Evolutionary conservation across 2,329 filamentous ascomycete species (phyloP).

Genomic region (Xylaria sp.): DNA sequence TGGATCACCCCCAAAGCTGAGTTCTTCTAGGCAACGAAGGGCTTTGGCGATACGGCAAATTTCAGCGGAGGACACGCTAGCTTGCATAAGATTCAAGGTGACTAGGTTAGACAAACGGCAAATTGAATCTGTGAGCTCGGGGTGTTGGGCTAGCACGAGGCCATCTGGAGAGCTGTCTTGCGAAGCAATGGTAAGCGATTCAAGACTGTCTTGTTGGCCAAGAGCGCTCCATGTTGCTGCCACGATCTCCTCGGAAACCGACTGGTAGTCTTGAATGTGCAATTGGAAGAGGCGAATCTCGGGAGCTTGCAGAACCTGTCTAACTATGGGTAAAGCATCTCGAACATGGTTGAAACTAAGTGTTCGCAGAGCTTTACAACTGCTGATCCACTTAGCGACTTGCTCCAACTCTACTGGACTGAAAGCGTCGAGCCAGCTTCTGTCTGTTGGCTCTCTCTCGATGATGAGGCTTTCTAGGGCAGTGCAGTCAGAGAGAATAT

Average conservation of each 20-base stretch:
- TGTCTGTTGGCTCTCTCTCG: slow-evolving; percentile 34
- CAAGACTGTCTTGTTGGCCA: slow-evolving; percentile 32
- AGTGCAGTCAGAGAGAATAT: slow-evolving; percentile 42
- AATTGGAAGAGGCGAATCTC: slow-evolving; percentile 36
- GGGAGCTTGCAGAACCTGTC: slow-evolving; percentile 34
- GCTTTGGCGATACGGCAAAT: slow-evolving; percentile 52
- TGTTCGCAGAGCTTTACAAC: slow-evolving; percentile 35
- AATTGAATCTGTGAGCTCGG: slow-evolving; percentile 48
- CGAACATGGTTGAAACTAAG: slow-evolving; percentile 51
- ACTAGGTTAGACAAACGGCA: slow-evolving; percentile 57
- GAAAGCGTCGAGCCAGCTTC: slow-evolving; percentile 30
- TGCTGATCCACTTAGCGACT: slow-evolving; percentile 41
- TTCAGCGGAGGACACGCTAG: slow-evolving; percentile 56
- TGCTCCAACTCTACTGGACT: slow-evolving; percentile 36
- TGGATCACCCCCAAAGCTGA: slow-evolving; percentile 62
- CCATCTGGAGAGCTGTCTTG: slow-evolving; percentile 52
- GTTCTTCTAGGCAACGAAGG: slow-evolving; percentile 57
- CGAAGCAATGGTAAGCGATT: slow-evolving; percentile 35
- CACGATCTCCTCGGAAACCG: slow-evolving; percentile 17
- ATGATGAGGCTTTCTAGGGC: slow-evolving; percentile 44
- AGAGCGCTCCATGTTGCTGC: slow-evolving; percentile 35
- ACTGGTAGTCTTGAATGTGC: slow-evolving; percentile 29
- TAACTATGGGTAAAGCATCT: slow-evolving; percentile 47
- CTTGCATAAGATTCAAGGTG: slow-evolving; percentile 57
- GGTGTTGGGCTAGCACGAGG: slow-evolving; percentile 47